phyloP scores from a whole-genome alignment of 805 yeast genomes.

The Yamadazyma olivae region DNA sequence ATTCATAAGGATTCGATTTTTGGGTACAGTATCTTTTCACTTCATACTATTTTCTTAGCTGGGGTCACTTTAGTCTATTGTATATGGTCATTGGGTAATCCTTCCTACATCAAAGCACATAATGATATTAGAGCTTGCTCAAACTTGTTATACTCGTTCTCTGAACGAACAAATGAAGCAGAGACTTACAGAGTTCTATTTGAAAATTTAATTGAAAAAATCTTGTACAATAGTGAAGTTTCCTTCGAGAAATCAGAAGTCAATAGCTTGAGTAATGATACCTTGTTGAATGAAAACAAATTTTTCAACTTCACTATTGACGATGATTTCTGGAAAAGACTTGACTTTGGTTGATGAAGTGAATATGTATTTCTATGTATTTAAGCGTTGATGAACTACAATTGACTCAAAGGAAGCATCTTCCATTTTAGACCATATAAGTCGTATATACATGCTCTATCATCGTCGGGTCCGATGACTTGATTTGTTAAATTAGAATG shows the following conservation, averaged over 20 bases:
- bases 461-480: slow-evolving; percentile 8
- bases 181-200: slow-evolving; percentile 19
- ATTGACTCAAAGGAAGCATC: slow-evolving; percentile 37
- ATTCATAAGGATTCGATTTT: slow-evolving; percentile 9
- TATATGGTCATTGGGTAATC: slow-evolving; percentile 13
- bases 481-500: slow-evolving; percentile 4
- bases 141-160: slow-evolving; percentile 20
- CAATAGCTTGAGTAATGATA: too few species aligned
- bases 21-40: slow-evolving; percentile 10
- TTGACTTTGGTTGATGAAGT: too few species aligned
- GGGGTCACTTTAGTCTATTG: slow-evolving; percentile 23
- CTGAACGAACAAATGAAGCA: slow-evolving; percentile 24
- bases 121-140: slow-evolving; percentile 23
- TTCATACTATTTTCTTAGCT: slow-evolving; percentile 14
- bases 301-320: slow-evolving; percentile 10
- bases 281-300: slow-evolving; percentile 4
- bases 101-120: slow-evolving; percentile 12
- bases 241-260: neutral
- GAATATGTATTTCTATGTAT: too few species aligned
- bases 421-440: slow-evolving; percentile 39
- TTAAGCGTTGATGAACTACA: slow-evolving; percentile 12
- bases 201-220: slow-evolving; percentile 19
- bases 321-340: slow-evolving; percentile 13
- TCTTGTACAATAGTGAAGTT: slow-evolving; percentile 9
- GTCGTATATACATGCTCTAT: slow-evolving; percentile 30